Evolutionary conservation across 768 basidiomycete species (phyloP).

Genomic region (Amanita muscaria): DNA sequence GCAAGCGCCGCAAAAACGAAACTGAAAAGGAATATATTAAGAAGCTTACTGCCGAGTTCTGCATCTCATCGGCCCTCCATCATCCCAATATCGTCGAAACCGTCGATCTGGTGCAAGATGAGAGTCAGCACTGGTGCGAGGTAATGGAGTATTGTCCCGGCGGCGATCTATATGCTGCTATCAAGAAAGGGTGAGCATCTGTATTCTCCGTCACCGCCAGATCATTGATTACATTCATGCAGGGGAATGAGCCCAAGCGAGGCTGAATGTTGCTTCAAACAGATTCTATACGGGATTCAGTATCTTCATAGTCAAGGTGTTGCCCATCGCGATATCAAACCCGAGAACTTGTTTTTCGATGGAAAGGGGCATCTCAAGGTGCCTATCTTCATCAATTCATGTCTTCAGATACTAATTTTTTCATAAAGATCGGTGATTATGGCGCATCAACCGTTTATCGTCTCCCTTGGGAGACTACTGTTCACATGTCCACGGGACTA

Average conservation of each 20-base stretch:
- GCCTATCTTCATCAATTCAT: slow-evolving; percentile 8
- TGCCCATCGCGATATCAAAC: slow-evolving; percentile 96
- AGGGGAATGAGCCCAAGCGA: slow-evolving; percentile 77
- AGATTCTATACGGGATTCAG: slow-evolving; percentile 78
- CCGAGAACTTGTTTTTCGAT: slow-evolving; percentile 95
- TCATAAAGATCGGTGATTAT: slow-evolving; percentile 85
- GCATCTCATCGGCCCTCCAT: slow-evolving; percentile 92
- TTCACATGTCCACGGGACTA: slow-evolving; percentile 94
- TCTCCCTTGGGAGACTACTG: slow-evolving; percentile 94
- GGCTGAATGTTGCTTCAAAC: slow-evolving; percentile 97
- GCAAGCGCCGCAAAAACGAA: slow-evolving; percentile 96
- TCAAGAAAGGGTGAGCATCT: slow-evolving; percentile 76
- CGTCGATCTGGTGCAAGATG: slow-evolving; percentile 98
- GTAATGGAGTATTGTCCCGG: slow-evolving; percentile 99
- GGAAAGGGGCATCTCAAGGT: slow-evolving; percentile 91
- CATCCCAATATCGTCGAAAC: slow-evolving; percentile 96
- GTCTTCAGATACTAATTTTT: not conserved
- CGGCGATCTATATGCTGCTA: slow-evolving; percentile 95
- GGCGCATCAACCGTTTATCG: slow-evolving; percentile 99
- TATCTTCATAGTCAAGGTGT: slow-evolving; percentile 97
- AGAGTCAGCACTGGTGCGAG: slow-evolving; percentile 94
- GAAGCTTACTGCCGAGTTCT: slow-evolving; percentile 98
- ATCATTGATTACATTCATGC: slow-evolving; percentile 6
- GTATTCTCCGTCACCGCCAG: slow-evolving; percentile 6
- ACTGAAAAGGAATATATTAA: slow-evolving; percentile 99